Evolutionary conservation across 208 protist genomes (phyloP).

Genomic region (Trypanosoma vivax): DNA sequence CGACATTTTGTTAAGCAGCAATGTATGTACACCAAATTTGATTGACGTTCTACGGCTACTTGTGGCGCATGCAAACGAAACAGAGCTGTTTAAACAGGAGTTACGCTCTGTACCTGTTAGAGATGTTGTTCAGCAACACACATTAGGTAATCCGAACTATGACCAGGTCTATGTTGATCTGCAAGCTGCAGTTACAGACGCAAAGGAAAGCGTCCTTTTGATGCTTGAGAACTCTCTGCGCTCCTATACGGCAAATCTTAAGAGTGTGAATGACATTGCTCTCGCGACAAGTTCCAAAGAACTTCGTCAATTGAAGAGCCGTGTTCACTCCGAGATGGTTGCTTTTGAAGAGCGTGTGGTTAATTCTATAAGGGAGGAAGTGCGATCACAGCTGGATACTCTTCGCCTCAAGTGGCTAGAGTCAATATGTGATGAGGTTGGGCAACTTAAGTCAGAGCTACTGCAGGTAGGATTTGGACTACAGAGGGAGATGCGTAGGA

Average conservation of each 20-base stretch:
- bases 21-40: conserved; percentile 56
- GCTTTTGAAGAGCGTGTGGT: conserved; percentile 39
- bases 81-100: conserved; percentile 67
- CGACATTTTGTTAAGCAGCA: conserved; percentile 53
- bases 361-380: conserved; percentile 28
- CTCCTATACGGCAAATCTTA: conserved; percentile 52
- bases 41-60: conserved; percentile 63
- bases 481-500: conserved; percentile 25
- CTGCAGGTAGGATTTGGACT: conserved; percentile 27
- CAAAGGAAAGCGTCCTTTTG: conserved; percentile 39
- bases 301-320: conserved; percentile 36
- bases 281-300: conserved; percentile 53
- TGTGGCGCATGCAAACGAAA: conserved; percentile 76
- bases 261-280: conserved; percentile 51
- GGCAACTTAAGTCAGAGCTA: conserved; percentile 31
- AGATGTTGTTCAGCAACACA: neutral
- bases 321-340: conserved; percentile 40
- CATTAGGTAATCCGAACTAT: neutral
- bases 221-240: conserved; percentile 53
- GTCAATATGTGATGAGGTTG: conserved; percentile 27
- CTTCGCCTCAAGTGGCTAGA: conserved; percentile 34
- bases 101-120: conserved; percentile 27
- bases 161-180: conserved; percentile 4
- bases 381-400: conserved; percentile 38
- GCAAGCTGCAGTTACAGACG: conserved; percentile 17